Evolutionary conservation across 139 green algal genomes (phyloP).

Genomic region (Dunaliella primolecta): DNA sequence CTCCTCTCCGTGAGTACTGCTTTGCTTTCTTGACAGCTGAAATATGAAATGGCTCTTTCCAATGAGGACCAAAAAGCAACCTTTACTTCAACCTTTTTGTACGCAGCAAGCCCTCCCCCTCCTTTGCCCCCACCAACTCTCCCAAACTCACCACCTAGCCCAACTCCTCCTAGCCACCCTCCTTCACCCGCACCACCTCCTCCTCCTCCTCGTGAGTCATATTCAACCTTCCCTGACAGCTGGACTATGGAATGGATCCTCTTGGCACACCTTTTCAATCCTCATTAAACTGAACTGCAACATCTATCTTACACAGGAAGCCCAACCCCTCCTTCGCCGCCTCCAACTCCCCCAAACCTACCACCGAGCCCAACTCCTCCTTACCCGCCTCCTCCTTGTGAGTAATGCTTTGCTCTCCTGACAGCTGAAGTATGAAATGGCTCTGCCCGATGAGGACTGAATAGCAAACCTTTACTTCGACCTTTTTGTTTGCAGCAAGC

Average conservation of each 20-base stretch:
- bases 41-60: neutral
- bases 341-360: too few species aligned
- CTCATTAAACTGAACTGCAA: too few species aligned
- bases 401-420: neutral
- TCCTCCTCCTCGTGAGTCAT: too few species aligned
- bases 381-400: neutral
- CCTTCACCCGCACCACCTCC: neutral
- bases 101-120: neutral
- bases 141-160: neutral
- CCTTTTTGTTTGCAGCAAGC: too few species aligned
- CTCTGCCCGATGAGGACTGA: neutral
- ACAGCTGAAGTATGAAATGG: neutral
- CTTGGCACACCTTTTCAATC: too few species aligned
- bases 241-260: too few species aligned
- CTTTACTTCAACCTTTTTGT: neutral
- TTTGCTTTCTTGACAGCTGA: neutral
- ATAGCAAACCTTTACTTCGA: too few species aligned
- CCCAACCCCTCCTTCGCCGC: too few species aligned
- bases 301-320: too few species aligned
- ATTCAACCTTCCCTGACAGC: too few species aligned
- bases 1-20: neutral
- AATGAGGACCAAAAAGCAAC: neutral
- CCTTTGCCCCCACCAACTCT: neutral
- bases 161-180: neutral
- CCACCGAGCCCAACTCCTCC: neutral